These are phyloP conservation scores for Gastrodia elata DNA, from an alignment of 106 monocot species.

Conservation along the genomic window DNA sequence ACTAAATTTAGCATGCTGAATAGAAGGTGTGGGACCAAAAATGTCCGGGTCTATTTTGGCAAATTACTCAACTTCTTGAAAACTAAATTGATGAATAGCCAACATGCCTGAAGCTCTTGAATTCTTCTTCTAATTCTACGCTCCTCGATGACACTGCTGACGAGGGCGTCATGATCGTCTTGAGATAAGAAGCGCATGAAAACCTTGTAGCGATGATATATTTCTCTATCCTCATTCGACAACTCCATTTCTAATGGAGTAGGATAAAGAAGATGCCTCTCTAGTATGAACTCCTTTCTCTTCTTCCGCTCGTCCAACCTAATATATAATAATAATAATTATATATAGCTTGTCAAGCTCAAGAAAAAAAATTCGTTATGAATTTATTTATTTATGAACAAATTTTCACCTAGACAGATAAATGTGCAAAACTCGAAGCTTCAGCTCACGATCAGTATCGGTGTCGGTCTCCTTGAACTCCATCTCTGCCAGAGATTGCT, in stretches of 20 bases:
- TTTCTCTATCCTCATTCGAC: slow-evolving; percentile 63
- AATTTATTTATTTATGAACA: not conserved
- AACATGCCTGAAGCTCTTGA: slow-evolving; percentile 83
- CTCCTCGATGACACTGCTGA: slow-evolving; percentile 56
- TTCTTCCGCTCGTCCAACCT: slow-evolving; percentile 95
- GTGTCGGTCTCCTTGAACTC: slow-evolving; percentile 93
- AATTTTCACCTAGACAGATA: slow-evolving; percentile 62
- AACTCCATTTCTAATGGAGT: slow-evolving; percentile 83
- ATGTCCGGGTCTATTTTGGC: too few relatives aligned
- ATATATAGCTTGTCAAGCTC: not conserved
- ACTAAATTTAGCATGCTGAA: too few relatives aligned
- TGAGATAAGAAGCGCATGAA: slow-evolving; percentile 92
- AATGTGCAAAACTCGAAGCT: slow-evolving; percentile 64
- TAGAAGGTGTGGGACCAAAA: too few relatives aligned
- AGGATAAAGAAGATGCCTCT: slow-evolving; percentile 93
- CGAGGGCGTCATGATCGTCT: slow-evolving; percentile 60
- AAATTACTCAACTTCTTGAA: too few relatives aligned
- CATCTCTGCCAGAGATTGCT: slow-evolving; percentile 89
- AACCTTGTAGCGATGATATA: slow-evolving; percentile 73
- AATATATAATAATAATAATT: not conserved
- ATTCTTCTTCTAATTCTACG: slow-evolving; percentile 74
- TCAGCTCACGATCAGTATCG: slow-evolving; percentile 74
- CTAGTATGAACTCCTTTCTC: slow-evolving; percentile 88
- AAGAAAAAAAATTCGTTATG: not conserved
- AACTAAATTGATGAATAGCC: too few relatives aligned